Conservation (phyloP, 192 early-diverging fungal genomes). For the Diversispora eburnea region DNA sequence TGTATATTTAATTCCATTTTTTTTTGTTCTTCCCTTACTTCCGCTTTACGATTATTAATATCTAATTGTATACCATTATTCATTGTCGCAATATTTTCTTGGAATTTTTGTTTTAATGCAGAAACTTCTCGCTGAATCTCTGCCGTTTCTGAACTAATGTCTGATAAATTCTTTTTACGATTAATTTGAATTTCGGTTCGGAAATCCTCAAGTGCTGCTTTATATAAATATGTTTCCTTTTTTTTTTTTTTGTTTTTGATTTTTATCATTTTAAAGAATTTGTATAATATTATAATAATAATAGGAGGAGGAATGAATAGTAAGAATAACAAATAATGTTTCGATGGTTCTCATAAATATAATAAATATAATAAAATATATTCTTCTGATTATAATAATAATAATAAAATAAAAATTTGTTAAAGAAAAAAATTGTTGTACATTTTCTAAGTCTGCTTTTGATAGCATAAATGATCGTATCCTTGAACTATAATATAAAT, state of each 20-base stretch:
- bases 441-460: slow-evolving; percentile 79
- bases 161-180: slow-evolving; percentile 71
- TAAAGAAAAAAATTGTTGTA: slow-evolving; percentile 22
- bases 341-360: neutral
- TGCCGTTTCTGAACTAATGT: slow-evolving; percentile 69
- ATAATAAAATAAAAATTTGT: neutral
- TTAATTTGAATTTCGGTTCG: slow-evolving; percentile 72
- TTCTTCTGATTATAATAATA: too few species aligned
- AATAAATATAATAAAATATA: too few species aligned
- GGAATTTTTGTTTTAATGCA: slow-evolving; percentile 63
- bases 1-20: slow-evolving; percentile 74
- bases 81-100: slow-evolving; percentile 74
- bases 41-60: slow-evolving; percentile 85
- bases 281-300: neutral
- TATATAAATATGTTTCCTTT: slow-evolving; percentile 73
- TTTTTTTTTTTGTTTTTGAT: neutral
- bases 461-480: slow-evolving; percentile 57
- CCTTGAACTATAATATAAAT: slow-evolving; percentile 40
- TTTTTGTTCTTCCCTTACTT: slow-evolving; percentile 75
- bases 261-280: too few species aligned
- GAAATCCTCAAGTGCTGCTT: slow-evolving; percentile 78
- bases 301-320: slow-evolving; percentile 17
- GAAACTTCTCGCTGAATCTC: slow-evolving; percentile 77
- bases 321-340: neutral
- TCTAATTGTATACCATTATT: slow-evolving; percentile 87